phyloP scores from a whole-genome alignment of 2,329 filamentous ascomycete species.

The Xylariomycetidae sp. region DNA sequence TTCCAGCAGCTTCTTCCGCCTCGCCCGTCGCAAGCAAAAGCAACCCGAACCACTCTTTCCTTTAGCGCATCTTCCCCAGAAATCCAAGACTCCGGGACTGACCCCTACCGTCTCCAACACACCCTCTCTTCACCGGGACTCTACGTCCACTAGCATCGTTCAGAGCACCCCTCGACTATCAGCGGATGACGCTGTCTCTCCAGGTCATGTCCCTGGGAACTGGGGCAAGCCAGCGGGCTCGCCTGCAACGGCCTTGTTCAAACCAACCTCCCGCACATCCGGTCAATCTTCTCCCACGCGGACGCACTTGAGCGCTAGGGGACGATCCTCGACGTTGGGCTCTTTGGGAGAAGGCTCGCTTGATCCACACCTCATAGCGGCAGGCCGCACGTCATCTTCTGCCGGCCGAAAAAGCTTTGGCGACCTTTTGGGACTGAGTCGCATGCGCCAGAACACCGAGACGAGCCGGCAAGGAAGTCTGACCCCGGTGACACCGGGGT shows the following conservation, averaged over 20 bases:
- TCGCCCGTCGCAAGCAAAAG: slow-evolving; percentile 71
- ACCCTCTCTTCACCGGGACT: slow-evolving; percentile 35
- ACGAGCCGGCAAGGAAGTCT: slow-evolving; percentile 63
- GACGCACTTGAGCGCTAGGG: slow-evolving; percentile 54
- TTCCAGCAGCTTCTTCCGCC: slow-evolving; percentile 71
- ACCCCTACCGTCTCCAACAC: slow-evolving; percentile 34
- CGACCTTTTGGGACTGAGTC: slow-evolving; percentile 72
- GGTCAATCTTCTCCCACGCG: slow-evolving; percentile 66
- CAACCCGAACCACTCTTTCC: slow-evolving; percentile 76
- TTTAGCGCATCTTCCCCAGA: slow-evolving; percentile 75
- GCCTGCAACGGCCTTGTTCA: slow-evolving; percentile 44
- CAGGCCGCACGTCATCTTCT: slow-evolving; percentile 73
- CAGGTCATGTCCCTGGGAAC: slow-evolving; percentile 23
- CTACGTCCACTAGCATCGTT: slow-evolving; percentile 25
- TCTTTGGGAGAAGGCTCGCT: slow-evolving; percentile 69
- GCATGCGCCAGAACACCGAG: slow-evolving; percentile 78
- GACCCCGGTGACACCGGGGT: slow-evolving; percentile 62
- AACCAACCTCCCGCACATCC: slow-evolving; percentile 42
- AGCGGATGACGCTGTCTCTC: slow-evolving; percentile 29
- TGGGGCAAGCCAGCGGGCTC: slow-evolving; percentile 32
- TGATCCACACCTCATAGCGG: slow-evolving; percentile 61
- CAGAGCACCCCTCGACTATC: slow-evolving; percentile 19
- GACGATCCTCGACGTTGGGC: slow-evolving; percentile 83
- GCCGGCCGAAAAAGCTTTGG: slow-evolving; percentile 92
- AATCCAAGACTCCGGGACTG: slow-evolving; percentile 40